Conservation (phyloP, 257 asterid species). For the Solanum boliviense region DNA sequence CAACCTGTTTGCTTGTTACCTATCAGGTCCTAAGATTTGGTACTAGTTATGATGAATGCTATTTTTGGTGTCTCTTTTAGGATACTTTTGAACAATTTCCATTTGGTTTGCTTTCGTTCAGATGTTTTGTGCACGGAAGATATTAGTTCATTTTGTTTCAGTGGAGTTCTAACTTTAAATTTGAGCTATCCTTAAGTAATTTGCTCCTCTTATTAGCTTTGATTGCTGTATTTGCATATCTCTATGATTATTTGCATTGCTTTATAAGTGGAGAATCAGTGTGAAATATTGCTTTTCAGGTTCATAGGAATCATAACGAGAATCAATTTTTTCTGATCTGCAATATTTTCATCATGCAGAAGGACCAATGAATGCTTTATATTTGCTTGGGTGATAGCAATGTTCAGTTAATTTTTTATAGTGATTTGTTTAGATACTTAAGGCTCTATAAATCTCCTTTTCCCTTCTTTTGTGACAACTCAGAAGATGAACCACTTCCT, state of each 20-base stretch:
- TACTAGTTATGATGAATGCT: neutral
- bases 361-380: neutral
- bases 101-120: neutral
- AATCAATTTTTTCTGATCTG: neutral
- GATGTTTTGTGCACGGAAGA: neutral
- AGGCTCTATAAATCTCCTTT: neutral
- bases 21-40: neutral
- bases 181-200: neutral
- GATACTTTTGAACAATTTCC: neutral
- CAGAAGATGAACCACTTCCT: neutral
- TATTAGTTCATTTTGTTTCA: neutral
- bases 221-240: neutral
- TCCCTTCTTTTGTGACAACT: neutral
- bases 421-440: neutral
- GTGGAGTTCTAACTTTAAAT: neutral
- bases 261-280: neutral
- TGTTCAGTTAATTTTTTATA: neutral
- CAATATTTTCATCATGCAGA: neutral
- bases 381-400: neutral
- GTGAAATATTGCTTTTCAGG: neutral
- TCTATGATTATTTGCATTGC: neutral
- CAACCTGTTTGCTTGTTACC: neutral
- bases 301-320: neutral
- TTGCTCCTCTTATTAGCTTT: neutral
- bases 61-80: neutral